Percentiles rank a stretch among this genome's conserved stretches.
phyloP scores from a whole-genome alignment of 768 basidiomycete species.

The Pleurotus citrinopileatus region DNA sequence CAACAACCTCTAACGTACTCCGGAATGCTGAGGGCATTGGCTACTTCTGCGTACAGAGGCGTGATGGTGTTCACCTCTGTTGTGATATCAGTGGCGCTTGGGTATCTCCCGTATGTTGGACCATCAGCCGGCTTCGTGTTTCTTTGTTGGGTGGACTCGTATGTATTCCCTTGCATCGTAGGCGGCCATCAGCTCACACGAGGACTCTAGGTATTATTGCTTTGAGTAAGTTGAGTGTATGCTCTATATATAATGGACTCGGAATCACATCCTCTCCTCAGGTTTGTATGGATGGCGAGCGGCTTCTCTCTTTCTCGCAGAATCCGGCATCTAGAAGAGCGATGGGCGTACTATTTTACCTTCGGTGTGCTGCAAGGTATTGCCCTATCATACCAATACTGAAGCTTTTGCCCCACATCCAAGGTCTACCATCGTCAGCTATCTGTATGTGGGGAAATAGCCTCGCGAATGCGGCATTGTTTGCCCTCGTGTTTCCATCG shows the following conservation, averaged over 20 bases:
- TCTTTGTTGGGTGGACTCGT: constrained; percentile 87
- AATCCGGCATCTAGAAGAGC: constrained; percentile 76
- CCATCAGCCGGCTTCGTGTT: constrained; percentile 62
- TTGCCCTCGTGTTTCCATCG: constrained; percentile 78
- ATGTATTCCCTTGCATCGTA: constrained; percentile 31
- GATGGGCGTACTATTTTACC: constrained; percentile 86
- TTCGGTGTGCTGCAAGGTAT: constrained; percentile 55
- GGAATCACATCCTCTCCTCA: constrained; percentile 24
- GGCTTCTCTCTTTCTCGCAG: constrained; percentile 67
- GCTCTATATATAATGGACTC: constrained; percentile 7
- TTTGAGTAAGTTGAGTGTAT: constrained; percentile 62
- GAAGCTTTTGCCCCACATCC: constrained; percentile 8
- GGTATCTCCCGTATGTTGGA: constrained; percentile 65
- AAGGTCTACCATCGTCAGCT: constrained; percentile 69
- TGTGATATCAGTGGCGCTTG: constrained; percentile 60
- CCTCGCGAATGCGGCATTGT: constrained; percentile 78
- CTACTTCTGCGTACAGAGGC: constrained; percentile 77
- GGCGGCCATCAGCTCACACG: not conserved
- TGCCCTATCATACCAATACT: too few relatives aligned
- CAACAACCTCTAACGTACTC: constrained; percentile 59
- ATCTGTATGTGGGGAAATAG: constrained; percentile 73
- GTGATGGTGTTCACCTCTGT: constrained; percentile 83
- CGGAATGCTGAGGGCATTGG: constrained; percentile 70
- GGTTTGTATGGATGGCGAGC: constrained; percentile 78
- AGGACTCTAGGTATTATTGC: constrained; percentile 71